Evolutionary conservation across 192 early-diverging fungal genomes (phyloP).

Genomic region (Coemansia sp.): DNA sequence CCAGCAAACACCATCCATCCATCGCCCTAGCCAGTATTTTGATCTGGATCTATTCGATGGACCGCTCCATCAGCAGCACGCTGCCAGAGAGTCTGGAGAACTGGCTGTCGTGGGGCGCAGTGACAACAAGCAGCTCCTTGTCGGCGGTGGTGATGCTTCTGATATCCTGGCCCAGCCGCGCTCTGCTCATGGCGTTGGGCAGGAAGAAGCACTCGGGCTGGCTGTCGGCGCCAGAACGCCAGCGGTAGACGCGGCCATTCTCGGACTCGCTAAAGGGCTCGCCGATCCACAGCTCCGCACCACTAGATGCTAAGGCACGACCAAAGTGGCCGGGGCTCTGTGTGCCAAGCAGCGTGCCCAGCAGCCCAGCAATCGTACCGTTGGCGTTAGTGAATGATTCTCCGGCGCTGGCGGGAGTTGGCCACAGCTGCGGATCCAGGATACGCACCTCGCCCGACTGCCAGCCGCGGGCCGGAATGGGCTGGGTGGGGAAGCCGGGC

Average conservation of each 20-base stretch:
- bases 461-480: constrained; percentile 43
- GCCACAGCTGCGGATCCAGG: constrained; percentile 40
- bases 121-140: constrained; percentile 27
- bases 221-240: constrained; percentile 12
- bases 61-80: constrained; percentile 20
- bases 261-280: constrained; percentile 47
- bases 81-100: constrained; percentile 42
- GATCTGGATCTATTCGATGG: not conserved
- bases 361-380: constrained; percentile 19
- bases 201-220: constrained; percentile 25
- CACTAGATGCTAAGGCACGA: constrained; percentile 32
- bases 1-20: not conserved
- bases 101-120: constrained; percentile 48
- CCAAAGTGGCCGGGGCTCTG: constrained; percentile 56
- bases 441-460: constrained; percentile 53
- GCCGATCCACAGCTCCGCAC: constrained; percentile 48
- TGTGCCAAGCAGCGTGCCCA: constrained; percentile 32
- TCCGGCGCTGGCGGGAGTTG: not conserved
- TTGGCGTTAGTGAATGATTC: not conserved
- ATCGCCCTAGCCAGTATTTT: too few species aligned
- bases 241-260: constrained; percentile 41
- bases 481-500: constrained; percentile 8
- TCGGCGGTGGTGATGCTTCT: not conserved
- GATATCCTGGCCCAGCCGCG: constrained; percentile 37
- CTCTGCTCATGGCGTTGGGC: constrained; percentile 16